Percentiles rank a stretch among this genome's conserved stretches.
These are phyloP conservation scores for Colletotrichum horii DNA, from an alignment of 2,329 filamentous ascomycete genomes.

Conservation along the genomic window DNA sequence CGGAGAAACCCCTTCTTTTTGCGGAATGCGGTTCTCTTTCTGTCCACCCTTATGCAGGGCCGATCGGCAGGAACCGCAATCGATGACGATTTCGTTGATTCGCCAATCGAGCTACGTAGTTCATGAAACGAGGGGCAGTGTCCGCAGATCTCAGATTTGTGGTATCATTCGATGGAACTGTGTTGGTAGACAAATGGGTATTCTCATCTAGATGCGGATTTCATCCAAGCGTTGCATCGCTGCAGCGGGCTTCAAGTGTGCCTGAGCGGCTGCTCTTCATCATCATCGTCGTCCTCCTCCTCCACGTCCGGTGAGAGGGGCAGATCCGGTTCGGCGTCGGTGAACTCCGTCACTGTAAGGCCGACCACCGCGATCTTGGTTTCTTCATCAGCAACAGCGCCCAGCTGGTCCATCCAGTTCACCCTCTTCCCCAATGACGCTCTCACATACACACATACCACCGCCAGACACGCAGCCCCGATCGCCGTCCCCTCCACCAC, in stretches of 20 bases:
- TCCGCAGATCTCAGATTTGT: neutral
- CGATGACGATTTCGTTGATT: conserved; percentile 15
- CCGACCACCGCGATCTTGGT: neutral
- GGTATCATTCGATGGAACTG: neutral
- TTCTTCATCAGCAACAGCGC: neutral
- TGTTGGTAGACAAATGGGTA: neutral
- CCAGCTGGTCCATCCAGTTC: conserved; percentile 19
- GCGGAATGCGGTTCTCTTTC: neutral
- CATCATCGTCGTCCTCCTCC: neutral
- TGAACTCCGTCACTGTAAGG: neutral
- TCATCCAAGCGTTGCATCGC: neutral
- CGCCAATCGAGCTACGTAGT: neutral
- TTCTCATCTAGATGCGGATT: neutral
- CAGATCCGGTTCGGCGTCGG: neutral
- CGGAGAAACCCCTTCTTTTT: neutral
- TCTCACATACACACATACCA: neutral
- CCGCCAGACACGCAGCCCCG: neutral
- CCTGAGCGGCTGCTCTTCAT: neutral
- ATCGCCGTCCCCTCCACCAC: neutral
- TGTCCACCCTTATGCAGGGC: neutral
- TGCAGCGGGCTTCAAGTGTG: fast-evolving
- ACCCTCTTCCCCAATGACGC: neutral
- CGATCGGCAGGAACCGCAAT: conserved; percentile 17
- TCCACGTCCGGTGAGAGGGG: neutral
- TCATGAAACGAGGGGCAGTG: neutral